Conservation (phyloP, 1,139 yeast genomes). For the Meyerozyma athensensis region DNA sequence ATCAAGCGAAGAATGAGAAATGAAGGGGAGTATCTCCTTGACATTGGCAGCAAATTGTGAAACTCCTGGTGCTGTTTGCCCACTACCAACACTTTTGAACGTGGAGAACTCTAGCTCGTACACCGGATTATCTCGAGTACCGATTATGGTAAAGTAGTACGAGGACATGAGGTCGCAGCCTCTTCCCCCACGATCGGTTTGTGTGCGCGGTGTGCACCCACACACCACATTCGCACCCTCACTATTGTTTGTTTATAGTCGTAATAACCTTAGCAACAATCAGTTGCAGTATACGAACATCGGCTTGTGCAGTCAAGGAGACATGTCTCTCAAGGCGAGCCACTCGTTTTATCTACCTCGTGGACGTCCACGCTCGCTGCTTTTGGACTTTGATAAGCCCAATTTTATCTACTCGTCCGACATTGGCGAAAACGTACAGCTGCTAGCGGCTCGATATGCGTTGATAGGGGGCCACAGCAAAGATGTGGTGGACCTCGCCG, state of each 20-base stretch:
- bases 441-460: conserved; percentile 5
- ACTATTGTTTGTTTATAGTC: conserved; percentile 2
- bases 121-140: conserved; percentile 80
- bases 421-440: conserved; percentile 13
- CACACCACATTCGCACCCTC: not conserved
- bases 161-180: conserved; percentile 39
- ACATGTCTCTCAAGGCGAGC: not conserved
- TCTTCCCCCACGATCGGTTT: not conserved
- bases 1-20: conserved; percentile 84
- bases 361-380: not conserved
- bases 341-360: not conserved
- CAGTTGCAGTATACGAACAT: not conserved
- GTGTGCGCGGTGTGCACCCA: not conserved
- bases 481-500: conserved; percentile 12
- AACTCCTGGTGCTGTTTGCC: conserved; percentile 54
- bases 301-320: not conserved
- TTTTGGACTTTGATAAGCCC: conserved; percentile 31
- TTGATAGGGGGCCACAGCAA: conserved; percentile 6
- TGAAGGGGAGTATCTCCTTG: conserved; percentile 79
- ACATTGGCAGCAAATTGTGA: conserved; percentile 66
- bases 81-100: conserved; percentile 31
- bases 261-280: conserved; percentile 1
- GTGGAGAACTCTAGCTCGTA: conserved; percentile 88
- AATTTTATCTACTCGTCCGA: conserved; percentile 39
- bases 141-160: conserved; percentile 83